Percentiles rank a stretch among this genome's conserved stretches.
These are phyloP conservation scores for Emergomyces orientalis DNA, from an alignment of 2,329 filamentous ascomycete species.

Conservation along the genomic window DNA sequence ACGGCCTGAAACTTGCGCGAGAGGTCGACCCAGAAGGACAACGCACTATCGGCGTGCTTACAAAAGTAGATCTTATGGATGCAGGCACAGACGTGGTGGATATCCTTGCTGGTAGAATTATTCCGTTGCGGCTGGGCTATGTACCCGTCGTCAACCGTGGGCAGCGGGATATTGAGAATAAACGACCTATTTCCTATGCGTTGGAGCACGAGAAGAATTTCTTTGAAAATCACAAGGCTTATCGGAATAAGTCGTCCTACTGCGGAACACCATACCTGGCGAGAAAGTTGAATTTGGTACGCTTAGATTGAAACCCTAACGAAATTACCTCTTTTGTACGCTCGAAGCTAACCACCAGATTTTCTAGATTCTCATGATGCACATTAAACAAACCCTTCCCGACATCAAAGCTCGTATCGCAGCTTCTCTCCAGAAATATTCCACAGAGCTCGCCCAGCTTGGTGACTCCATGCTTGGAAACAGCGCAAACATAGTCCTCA, in stretches of 20 bases:
- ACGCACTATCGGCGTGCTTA: conserved; percentile 94
- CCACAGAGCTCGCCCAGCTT: conserved; percentile 66
- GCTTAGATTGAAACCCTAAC: conserved; percentile 15
- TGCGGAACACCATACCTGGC: conserved; percentile 96
- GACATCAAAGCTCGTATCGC: conserved; percentile 97
- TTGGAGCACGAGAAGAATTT: conserved; percentile 93
- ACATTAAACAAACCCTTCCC: conserved; percentile 98
- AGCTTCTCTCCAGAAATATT: conserved; percentile 89
- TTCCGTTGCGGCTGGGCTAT: conserved; percentile 87
- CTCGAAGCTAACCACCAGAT: conserved; percentile 6
- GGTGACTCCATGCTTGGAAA: conserved; percentile 95
- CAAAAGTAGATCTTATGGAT: conserved; percentile 98
- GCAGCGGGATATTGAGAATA: conserved; percentile 97
- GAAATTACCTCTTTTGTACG: neutral
- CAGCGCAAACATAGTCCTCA: conserved; percentile 90
- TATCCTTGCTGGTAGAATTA: conserved; percentile 94
- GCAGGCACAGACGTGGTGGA: conserved; percentile 97
- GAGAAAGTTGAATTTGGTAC: conserved; percentile 80
- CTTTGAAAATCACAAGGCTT: conserved; percentile 97
- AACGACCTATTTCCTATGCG: conserved; percentile 83
- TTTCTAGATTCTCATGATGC: conserved; percentile 89
- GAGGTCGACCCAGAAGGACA: conserved; percentile 97
- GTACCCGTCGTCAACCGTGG: conserved; percentile 97
- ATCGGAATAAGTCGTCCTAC: conserved; percentile 96
- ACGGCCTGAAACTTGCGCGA: conserved; percentile 88